Conservation (phyloP, 2,329 filamentous ascomycete genomes). For the Calcarisporium arbuscula region DNA sequence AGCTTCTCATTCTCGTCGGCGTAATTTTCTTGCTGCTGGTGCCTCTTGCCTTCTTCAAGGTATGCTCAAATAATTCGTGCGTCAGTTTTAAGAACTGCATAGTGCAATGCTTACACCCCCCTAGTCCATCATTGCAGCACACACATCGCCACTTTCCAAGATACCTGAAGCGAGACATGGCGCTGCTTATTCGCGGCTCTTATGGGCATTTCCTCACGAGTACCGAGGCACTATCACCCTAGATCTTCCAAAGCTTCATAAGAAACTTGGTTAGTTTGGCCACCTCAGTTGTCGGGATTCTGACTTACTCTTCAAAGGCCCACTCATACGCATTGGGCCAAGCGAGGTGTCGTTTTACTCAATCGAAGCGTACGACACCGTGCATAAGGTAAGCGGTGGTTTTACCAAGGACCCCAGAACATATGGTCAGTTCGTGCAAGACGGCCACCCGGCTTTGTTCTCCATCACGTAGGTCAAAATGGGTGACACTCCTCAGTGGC, state of each 20-base stretch:
- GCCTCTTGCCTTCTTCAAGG: no score
- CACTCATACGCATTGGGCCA: conserved; percentile 15
- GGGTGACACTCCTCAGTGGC: no score
- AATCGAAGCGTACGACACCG: conserved; percentile 15
- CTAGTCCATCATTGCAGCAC: no score
- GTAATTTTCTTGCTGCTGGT: no score
- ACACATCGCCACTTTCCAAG: conserved; percentile 10
- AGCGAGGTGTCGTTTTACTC: conserved; percentile 21
- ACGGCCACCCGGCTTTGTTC: conserved; percentile 19
- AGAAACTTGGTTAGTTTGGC: conserved; percentile 10
- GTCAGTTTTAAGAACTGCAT: no score
- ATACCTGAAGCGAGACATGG: conserved; percentile 15
- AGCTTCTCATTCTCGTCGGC: no score
- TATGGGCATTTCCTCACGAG: conserved; percentile 17
- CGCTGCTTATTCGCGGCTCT: conserved; percentile 14
- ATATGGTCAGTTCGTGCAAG: conserved; percentile 22
- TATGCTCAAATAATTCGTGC: no score
- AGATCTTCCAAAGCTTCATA: conserved; percentile 16
- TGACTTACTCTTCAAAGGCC: conserved; percentile 8
- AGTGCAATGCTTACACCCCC: no score
- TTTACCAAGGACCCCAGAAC: conserved; percentile 19
- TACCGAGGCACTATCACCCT: conserved; percentile 15
- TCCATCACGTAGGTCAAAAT: conserved; percentile 16
- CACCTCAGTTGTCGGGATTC: not conserved
- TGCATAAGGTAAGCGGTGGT: conserved; percentile 18